Evolutionary conservation across 805 yeast species (phyloP), one percentile per base, ranked within the genome.

Genomic region (Dipodascus albidus): DNA sequence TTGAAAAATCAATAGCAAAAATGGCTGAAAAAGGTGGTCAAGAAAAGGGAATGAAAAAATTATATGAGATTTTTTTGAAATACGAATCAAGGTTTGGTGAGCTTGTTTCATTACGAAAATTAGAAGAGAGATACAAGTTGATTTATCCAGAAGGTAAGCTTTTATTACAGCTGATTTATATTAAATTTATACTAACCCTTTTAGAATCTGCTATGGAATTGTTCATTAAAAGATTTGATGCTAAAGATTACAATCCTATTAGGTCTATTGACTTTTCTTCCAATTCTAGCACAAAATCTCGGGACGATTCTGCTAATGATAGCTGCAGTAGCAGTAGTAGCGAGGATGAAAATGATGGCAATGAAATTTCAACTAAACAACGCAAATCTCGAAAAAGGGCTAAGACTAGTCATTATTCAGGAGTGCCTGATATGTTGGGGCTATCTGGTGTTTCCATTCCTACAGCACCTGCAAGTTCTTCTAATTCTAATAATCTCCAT

Each of bases 21-120:
- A 68, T 81, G 55, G 73, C 70, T 42, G 66, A 69, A 0, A 69
- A 66, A n/a, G 66, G 62, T 17, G 64, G 64, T 1, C 9, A 27
- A 11, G 66, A 69, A 0, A 69, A 66, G n/a, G 66, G 62, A 17
- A 64, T 64, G 1, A 70, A 74, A 52, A 70, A 69, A 42, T 70
- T 85, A 41, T 81, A 75, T 60, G 78, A 78, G 52, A 70, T 75
- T 48, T 86, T 84, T 68, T 76, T 86, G 50, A 71, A 75, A 50
- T 83, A 82, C 63, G 95, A 90, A 57, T 73, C 84, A 1, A 76
- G 76, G 52, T 82, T 78, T 63, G 87, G 91, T 35, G 89, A 84
- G 59, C 67, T 86, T 21, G 76, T 78, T 48, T 83, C 86, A 14
- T 81, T 89, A 3, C 70, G 76, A 50, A 74, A 79, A 50, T 74